Evolutionary conservation across 768 basidiomycete genomes (phyloP), one percentile per base, ranked within the genome.

Genomic region (Leccinellum rugosiceps): DNA sequence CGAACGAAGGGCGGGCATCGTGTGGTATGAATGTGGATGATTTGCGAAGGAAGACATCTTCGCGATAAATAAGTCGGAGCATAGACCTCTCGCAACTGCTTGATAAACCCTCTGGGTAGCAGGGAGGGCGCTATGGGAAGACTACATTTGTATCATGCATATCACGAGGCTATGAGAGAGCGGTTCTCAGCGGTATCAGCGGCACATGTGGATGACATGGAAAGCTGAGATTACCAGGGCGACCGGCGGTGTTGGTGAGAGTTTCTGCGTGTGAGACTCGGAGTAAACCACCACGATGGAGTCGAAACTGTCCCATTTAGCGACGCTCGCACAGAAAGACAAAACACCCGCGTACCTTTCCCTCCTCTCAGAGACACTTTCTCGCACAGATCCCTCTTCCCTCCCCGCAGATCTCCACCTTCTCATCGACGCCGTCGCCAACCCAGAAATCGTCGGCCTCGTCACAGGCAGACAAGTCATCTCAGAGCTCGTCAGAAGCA

Each of bases 401-500:
- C n/a, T n/a, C n/a, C n/a, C n/a, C 19, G 64, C 69, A 34, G 86
- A 90, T 71, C 73, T 95, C 23, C 88, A 87, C 61, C 68, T 79
- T 6, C 80, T 95, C 60, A 84, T 94, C 57, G 85, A 92, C 65
- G 83, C 86, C 63, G 88, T 91, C 59, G 85, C 92, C 58, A 89
- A 90, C 69, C 87, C 92, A 60, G 92, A 93, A 63, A 79, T 76
- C 58, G 83, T 87, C 50, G 89, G 91, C 47, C 83, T 94, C 63
- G 93, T 98, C 52, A 88, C 95, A 31, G 92, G 90, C 25, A 82
- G 95, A 63, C 89, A 93, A 65, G 87, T 95, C 28, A 78, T 98
- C 19, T 85, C 89, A 15, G 92, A 94, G 66, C 85, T 94, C 48
- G 90, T 94, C 60, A 86, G 81, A 70, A 75, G 77, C 53, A 77